Evolutionary conservation across 257 asterid genomes (phyloP).

Genomic region (Orobanche coerulescens): DNA sequence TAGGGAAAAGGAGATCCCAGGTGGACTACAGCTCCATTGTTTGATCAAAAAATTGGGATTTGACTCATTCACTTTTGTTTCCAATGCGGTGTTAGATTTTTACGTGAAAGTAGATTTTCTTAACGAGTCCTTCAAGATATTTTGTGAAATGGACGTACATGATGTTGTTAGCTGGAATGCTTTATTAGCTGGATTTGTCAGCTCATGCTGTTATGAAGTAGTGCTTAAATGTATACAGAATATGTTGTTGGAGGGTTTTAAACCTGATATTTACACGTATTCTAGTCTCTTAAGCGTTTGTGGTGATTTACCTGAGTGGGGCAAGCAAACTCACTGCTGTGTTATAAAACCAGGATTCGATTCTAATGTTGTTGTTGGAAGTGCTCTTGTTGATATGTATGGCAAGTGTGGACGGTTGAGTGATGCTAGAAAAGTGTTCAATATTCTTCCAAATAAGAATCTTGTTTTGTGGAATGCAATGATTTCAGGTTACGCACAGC

Average conservation of each 20-base stretch:
- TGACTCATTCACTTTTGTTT: conserved; percentile 42
- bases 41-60: conserved; percentile 48
- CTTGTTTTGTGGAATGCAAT: conserved; percentile 74
- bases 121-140: conserved; percentile 40
- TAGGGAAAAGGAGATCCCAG: conserved; percentile 32
- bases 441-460: conserved; percentile 43
- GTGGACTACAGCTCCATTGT: conserved; percentile 56
- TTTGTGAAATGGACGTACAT: conserved; percentile 35
- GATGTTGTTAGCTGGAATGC: conserved; percentile 73
- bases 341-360: conserved; percentile 48
- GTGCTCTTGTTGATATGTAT: conserved; percentile 69
- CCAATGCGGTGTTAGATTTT: conserved; percentile 50
- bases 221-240: conserved; percentile 32
- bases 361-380: conserved; percentile 66
- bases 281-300: conserved; percentile 63
- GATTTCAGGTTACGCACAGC: conserved; percentile 68
- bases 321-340: conserved; percentile 61
- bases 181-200: conserved; percentile 47
- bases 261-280: conserved; percentile 55
- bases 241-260: conserved; percentile 43
- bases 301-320: conserved; percentile 73
- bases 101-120: conserved; percentile 42
- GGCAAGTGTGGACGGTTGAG: conserved; percentile 62
- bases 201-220: conserved; percentile 28
- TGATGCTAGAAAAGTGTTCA: conserved; percentile 52